These are phyloP conservation scores for Teunomyces funiuensis DNA, from an alignment of 805 yeast species.

Conservation along the genomic window DNA sequence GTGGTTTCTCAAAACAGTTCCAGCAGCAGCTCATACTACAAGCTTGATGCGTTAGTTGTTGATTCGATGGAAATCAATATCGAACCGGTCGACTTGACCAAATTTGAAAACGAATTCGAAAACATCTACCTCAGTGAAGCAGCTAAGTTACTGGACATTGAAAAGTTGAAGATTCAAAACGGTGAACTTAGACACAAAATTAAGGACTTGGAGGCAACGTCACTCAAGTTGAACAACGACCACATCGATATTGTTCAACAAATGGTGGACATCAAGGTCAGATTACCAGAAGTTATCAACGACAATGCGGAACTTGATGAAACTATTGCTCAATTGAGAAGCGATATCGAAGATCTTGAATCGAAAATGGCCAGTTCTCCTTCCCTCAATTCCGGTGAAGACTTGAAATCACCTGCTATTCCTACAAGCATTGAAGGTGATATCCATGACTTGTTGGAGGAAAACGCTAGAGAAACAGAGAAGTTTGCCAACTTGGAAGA, in stretches of 20 bases:
- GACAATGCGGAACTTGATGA: slow-evolving; percentile 63
- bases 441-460: slow-evolving; percentile 34
- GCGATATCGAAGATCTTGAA: slow-evolving; percentile 42
- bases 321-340: slow-evolving; percentile 37
- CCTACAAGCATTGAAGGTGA: slow-evolving; percentile 38
- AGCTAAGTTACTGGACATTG: slow-evolving; percentile 63
- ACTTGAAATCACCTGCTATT: slow-evolving; percentile 9
- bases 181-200: slow-evolving; percentile 73
- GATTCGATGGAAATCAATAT: slow-evolving; percentile 77
- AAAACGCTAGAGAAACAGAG: slow-evolving; percentile 41
- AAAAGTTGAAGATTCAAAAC: slow-evolving; percentile 58
- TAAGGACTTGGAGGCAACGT: slow-evolving; percentile 67
- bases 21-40: slow-evolving; percentile 39
- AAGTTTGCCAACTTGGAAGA: slow-evolving; percentile 39
- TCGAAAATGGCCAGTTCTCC: slow-evolving; percentile 26
- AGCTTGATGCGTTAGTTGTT: slow-evolving; percentile 69
- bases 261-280: slow-evolving; percentile 76
- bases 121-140: slow-evolving; percentile 69
- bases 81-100: slow-evolving; percentile 67
- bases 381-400: slow-evolving; percentile 7
- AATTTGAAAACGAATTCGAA: slow-evolving; percentile 71
- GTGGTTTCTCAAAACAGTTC: slow-evolving; percentile 10
- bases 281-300: slow-evolving; percentile 70
- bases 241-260: slow-evolving; percentile 86
- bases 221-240: slow-evolving; percentile 70